Evolutionary conservation across 106 monocot species (phyloP).

Genomic region (Agapanthus africanus): DNA sequence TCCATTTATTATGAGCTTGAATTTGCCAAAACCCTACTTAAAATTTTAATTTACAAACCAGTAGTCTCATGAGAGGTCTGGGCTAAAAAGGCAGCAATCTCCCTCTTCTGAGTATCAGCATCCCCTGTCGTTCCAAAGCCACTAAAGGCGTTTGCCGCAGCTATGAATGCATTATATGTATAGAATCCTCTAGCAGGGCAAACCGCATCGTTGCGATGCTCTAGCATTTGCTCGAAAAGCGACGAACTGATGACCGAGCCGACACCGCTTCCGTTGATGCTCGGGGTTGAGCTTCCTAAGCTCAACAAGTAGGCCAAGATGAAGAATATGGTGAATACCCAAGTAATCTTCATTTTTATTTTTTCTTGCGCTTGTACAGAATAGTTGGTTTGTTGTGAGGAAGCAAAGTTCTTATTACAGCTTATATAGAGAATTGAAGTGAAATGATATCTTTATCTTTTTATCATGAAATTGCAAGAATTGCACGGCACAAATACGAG

Average conservation of each 20-base stretch:
- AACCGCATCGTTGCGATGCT: slow-evolving; percentile 33
- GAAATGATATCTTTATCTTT: too few relatives aligned
- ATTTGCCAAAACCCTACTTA: neutral
- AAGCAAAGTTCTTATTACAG: too few relatives aligned
- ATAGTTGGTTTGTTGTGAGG: too few relatives aligned
- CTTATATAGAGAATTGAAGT: too few relatives aligned
- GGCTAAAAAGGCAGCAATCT: slow-evolving; percentile 45
- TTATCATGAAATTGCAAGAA: too few relatives aligned
- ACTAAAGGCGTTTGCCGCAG: slow-evolving; percentile 20
- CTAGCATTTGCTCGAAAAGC: slow-evolving; percentile 51
- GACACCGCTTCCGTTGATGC: slow-evolving; percentile 5
- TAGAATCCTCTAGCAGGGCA: slow-evolving; percentile 44
- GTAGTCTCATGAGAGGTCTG: slow-evolving; percentile 61
- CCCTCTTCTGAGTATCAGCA: slow-evolving; percentile 8
- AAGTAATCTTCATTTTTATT: neutral
- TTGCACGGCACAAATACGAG: too few relatives aligned
- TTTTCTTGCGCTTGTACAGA: neutral
- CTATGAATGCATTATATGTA: slow-evolving; percentile 39
- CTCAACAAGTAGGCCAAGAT: neutral
- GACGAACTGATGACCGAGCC: slow-evolving; percentile 28
- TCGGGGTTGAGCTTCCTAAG: neutral
- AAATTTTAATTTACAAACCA: slow-evolving; percentile 7
- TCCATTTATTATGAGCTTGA: too few relatives aligned
- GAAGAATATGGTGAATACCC: neutral
- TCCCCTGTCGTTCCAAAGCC: neutral